Base-by-base conservation (phyloP, 2,329 filamentous ascomycete species). In the Cercospora zeae-maydis region DNA sequence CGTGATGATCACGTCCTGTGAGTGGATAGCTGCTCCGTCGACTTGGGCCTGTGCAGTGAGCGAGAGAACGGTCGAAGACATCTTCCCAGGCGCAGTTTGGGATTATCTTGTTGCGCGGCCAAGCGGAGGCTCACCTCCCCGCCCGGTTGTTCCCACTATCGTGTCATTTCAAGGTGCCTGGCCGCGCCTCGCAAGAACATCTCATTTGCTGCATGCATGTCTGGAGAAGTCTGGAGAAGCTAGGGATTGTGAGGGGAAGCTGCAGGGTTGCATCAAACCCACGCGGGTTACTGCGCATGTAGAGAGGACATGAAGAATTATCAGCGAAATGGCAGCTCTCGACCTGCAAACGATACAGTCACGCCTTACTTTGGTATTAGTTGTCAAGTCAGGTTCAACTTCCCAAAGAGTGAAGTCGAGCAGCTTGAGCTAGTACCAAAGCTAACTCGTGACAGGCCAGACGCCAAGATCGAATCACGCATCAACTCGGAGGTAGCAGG, bases 181-280 rank as follows among this genome's bases (percentile, higher is more conserved):
- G 59, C 24, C 6, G 24, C 24, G 6, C 3, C 6, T 47, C 6
- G 58, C 52, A 27, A 19, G 34, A 24, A 21, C 33, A 21, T 53
- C 27, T 60, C 24, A 34, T 42, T 34, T 30, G 47, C 39, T 57
- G 39, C 42, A 14, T 33, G 49, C 49, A 45, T 36, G 58, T 60
- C 58, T 42, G 49, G 49, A 60, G 49, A 34, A 55, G 51, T 31
- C 33, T 60, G 49, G 49, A 45, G 58, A 53, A 53, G 56, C 58
- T 31, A 42, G 45, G 53, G 56, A 47, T 34, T 51, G 37, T 63
- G 62, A 63, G 62, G 62, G 62, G 62, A 63, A 63, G 62, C 62
- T 63, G 51, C 39, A 58, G 54, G 57, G 49, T 63, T 45, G 62
- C 57, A 27, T 45, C 47, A 49, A 49, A n/a, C 9, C 16, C 45